Percentiles rank a stretch among this genome's conserved stretches.
phyloP scores from a whole-genome alignment of 75 land plant species.

The Larix kaempferi region DNA sequence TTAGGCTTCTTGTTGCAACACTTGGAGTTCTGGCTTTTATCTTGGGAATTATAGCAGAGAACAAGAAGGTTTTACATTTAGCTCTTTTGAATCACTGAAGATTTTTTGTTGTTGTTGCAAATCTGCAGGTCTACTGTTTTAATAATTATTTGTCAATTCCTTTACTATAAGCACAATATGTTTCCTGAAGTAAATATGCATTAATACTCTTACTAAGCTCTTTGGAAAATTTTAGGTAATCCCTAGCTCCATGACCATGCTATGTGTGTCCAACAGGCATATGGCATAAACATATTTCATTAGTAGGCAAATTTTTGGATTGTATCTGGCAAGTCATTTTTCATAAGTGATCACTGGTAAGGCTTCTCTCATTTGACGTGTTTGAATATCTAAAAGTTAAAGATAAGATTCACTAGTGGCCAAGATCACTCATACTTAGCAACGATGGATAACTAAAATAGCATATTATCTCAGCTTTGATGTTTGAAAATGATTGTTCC shows the following conservation, averaged over 20 bases:
- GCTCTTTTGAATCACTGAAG: background rate
- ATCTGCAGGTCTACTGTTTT: background rate
- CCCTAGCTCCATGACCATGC: background rate
- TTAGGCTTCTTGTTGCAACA: constrained; percentile 43
- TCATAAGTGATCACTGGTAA: background rate
- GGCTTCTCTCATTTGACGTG: background rate
- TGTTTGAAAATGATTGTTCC: background rate
- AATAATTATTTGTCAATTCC: background rate
- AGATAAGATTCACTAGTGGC: background rate
- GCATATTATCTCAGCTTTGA: background rate
- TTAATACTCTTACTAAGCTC: background rate
- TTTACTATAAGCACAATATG: background rate
- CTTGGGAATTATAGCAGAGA: constrained; percentile 82
- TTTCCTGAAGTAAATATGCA: background rate
- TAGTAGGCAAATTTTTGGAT: too few relatives aligned
- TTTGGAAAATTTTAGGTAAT: background rate
- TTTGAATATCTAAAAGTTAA: background rate
- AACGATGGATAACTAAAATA: background rate
- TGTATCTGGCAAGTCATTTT: too few relatives aligned
- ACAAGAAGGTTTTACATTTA: constrained; percentile 67
- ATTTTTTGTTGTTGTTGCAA: background rate
- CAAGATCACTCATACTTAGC: background rate
- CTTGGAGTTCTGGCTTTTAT: constrained; percentile 72
- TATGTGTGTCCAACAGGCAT: background rate
- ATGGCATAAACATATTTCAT: too few relatives aligned